Conservation (phyloP, 257 asterid genomes). For the Striga asiatica region DNA sequence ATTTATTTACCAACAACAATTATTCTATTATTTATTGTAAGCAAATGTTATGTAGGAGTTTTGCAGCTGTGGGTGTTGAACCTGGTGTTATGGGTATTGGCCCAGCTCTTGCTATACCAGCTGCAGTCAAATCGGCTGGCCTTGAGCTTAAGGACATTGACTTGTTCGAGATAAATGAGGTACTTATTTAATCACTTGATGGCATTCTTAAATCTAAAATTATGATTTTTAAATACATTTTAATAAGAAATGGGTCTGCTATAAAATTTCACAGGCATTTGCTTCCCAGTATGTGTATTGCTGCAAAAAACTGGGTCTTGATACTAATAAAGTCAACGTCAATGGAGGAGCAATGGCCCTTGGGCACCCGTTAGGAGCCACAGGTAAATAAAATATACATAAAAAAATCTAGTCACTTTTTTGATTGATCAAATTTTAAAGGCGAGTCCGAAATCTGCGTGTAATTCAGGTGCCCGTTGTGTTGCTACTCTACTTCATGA, state of each 20-base stretch:
- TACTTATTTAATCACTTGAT: constrained; percentile 6
- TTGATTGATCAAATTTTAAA: no score
- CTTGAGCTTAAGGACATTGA: constrained; percentile 52
- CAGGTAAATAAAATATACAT: constrained; percentile 35
- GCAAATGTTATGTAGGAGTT: constrained; percentile 44
- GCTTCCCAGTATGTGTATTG: constrained; percentile 89
- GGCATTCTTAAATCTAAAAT: no score
- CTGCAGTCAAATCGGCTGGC: constrained; percentile 85
- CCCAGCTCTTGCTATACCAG: constrained; percentile 91
- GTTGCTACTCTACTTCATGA: constrained; percentile 77
- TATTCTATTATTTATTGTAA: background rate
- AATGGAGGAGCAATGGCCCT: constrained; percentile 96
- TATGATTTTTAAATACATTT: no score
- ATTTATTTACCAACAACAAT: no score
- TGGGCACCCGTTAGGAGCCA: constrained; percentile 91
- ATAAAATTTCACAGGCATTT: constrained; percentile 52
- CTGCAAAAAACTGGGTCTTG: constrained; percentile 67
- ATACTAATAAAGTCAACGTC: constrained; percentile 67
- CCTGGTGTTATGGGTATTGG: constrained; percentile 97
- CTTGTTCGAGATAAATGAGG: constrained; percentile 91
- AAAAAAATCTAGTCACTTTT: no score
- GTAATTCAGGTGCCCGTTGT: constrained; percentile 69
- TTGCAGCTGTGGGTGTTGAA: constrained; percentile 87
- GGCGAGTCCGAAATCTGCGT: background rate
- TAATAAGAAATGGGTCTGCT: background rate